Evolutionary conservation across 306 rosid genomes (phyloP), one percentile per base, ranked within the genome.

Genomic region (Vigna trinervia): DNA sequence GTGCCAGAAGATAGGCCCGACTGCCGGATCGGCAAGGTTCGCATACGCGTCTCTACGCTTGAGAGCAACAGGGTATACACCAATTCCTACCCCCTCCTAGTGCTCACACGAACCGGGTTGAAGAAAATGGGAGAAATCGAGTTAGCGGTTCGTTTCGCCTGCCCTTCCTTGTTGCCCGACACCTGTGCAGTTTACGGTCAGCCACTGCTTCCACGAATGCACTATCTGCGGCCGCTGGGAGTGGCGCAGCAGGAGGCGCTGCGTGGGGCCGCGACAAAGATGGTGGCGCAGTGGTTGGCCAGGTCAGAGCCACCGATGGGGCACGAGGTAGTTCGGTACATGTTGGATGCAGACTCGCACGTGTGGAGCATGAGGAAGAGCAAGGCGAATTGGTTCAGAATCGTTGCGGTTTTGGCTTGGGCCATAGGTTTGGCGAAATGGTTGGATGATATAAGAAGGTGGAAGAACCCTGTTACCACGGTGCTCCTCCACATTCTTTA

Each of bases 281-380:
- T 88, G 92, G 97, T 94, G 81, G 95, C 98, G 0, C 82, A 69
- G 64, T 95, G 97, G 98, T 82, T 95, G 2, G 88, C 79, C 0
- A 56, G 96, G 45, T 89, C 98, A 0, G 97, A 95, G 62, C 98
- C 98, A 2, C 90, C 98, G 0, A 32, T 95, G 76, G 96, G 97
- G 12, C 79, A 89, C 1, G 98, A 95, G 80, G 98, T 95, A 47
- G 98, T 95, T 26, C 80, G 91, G 11, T 95, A 86, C 87, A 90
- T 95, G 98, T 63, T 95, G 82, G 98, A 95, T 32, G 96, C 97
- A 0, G 98, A 95, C 46, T 95, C 98, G 1, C 97, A 95, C 62
- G 48, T 88, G 0, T 95, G 98, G 98, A 95, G 98, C 87, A 90
- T 95, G 97, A 85, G 98, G 68, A 90, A 86, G 82, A 92, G 96